Evolutionary conservation across 352 stramenopile genomes (phyloP), one percentile per base, ranked within the genome.

Genomic region (Pythium aquatile): DNA sequence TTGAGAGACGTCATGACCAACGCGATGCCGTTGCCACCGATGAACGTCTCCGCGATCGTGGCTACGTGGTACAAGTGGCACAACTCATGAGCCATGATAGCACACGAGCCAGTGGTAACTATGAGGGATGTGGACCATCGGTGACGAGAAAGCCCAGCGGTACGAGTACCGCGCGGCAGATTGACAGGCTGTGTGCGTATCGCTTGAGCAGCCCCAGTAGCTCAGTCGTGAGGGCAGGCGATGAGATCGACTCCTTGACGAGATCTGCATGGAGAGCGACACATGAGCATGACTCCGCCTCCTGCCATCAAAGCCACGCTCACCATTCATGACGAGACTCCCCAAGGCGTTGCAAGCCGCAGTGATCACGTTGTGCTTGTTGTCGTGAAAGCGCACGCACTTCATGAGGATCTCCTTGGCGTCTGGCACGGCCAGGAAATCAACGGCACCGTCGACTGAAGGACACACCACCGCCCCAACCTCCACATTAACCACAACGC

Each of bases 281-380:
- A 47, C 7, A 7, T 65, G 16, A 17, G 24, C 4, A 40, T 8
- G 24, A 20, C 13, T 1, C 28, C 29, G 33, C n/a, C 54, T 9
- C 11, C 5, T 20, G 47, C 28, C 42, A 4, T 8, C 39, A 2
- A 2, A 62, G n/a, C 7, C 40, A 57, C n/a, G 33, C 55, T 5
- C 56, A 90, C 83, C 83, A 42, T 93, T 89, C 71, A 91, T 79
- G 16, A 91, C 79, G 54, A 93, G 77, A 61, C 79, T 87, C 3
- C 82, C 80, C 9, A 90, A 70, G 11, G 82, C 77, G 32, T 85
- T 73, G 58, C 78, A 90, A n/a, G 82, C 73, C 8, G 74, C 66
- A 39, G 71, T 66, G 39, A 93, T 90, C 33, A 93, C 71, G 46
- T 82, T 74, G 67, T 79, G 81, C 57, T 89, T 90, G 73, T 90